Conservation (phyloP, 108 stramenopile species). For the Nitzschia sp. region DNA sequence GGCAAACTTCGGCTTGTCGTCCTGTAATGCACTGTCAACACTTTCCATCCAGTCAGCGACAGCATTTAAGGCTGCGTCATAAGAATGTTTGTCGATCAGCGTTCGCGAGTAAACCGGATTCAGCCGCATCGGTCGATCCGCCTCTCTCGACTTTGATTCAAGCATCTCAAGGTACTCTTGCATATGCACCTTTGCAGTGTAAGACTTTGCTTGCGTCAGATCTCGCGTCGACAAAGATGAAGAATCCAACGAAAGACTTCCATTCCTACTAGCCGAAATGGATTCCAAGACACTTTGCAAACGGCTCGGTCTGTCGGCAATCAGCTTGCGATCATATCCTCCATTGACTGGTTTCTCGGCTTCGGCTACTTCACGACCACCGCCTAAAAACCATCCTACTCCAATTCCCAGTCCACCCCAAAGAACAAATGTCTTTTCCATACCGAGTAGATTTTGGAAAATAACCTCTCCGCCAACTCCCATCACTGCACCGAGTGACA, state of each 20-base stretch:
- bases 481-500: background rate
- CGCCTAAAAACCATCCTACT: constrained; percentile 7
- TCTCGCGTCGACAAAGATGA: background rate
- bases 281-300: constrained; percentile 7
- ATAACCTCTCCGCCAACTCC: background rate
- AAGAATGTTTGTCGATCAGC: constrained; percentile 23
- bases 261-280: background rate
- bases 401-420: constrained; percentile 4
- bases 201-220: constrained; percentile 2
- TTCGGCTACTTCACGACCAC: constrained; percentile 6
- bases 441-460: background rate
- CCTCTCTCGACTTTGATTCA: constrained; percentile 3
- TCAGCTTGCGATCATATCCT: constrained; percentile 21
- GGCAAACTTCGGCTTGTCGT: constrained; percentile 11
- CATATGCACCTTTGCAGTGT: constrained; percentile 7
- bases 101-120: constrained; percentile 18
- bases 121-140: constrained; percentile 10
- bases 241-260: background rate
- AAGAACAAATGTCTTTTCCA: constrained; percentile 1
- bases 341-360: constrained; percentile 20
- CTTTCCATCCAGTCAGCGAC: constrained; percentile 20
- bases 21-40: constrained; percentile 9
- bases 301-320: constrained; percentile 15
- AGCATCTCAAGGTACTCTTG: constrained; percentile 6
- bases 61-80: constrained; percentile 13